Conservation (phyloP, 192 early-diverging fungal genomes). For the Coemansia sp. region DNA sequence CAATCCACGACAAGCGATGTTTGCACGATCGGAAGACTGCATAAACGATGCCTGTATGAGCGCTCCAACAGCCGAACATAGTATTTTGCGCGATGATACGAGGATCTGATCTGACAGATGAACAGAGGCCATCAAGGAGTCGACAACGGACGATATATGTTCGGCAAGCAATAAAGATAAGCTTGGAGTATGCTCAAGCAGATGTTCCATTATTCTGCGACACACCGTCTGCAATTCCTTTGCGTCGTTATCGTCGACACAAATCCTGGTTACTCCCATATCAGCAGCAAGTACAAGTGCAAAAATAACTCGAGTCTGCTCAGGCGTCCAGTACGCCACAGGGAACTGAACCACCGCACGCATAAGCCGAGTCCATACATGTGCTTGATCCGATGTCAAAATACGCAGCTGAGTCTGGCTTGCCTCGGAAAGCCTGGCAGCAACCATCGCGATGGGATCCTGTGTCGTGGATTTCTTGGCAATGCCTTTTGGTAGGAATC, state of each 20-base stretch:
- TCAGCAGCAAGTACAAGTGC: conserved; percentile 31
- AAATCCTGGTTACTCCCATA: conserved; percentile 14
- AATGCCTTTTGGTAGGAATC: not conserved
- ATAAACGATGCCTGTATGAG: conserved; percentile 26
- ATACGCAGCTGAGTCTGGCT: not conserved
- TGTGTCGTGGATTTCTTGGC: not conserved
- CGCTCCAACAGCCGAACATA: conserved; percentile 6
- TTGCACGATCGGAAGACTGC: conserved; percentile 9
- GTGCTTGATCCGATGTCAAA: conserved; percentile 9
- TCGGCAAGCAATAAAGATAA: conserved; percentile 3
- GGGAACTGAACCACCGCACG: conserved; percentile 31
- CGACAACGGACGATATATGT: conserved; percentile 7
- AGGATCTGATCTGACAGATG: conserved; percentile 6
- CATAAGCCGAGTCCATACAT: conserved; percentile 26
- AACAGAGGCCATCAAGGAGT: conserved; percentile 17
- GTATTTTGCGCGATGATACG: conserved; percentile 15
- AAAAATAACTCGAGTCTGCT: conserved; percentile 18
- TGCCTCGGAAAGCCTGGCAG: not conserved
- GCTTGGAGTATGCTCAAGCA: conserved; percentile 11
- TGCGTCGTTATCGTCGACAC: conserved; percentile 1
- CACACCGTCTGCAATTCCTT: conserved; percentile 10
- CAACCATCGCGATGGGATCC: not conserved
- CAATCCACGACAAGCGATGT: conserved; percentile 25
- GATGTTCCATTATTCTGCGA: conserved; percentile 20
- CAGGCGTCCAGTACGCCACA: conserved; percentile 31